phyloP scores from a whole-genome alignment of 495 filamentous ascomycete genomes.

The Stereocaulon alpinum region DNA sequence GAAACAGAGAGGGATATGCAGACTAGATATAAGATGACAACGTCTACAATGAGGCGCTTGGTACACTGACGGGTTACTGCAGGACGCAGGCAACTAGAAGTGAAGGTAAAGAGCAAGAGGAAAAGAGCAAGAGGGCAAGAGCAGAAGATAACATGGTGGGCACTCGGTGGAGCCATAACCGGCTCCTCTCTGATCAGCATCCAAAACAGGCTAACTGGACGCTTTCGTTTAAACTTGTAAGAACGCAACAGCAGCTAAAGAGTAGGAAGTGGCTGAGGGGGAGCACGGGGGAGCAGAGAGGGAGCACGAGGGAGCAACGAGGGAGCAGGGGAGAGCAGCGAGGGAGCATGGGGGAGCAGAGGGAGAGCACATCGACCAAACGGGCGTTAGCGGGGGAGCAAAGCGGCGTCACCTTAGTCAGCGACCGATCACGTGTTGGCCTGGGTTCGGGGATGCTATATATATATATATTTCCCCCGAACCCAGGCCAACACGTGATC shows the following conservation, averaged over 20 bases:
- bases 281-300: neutral
- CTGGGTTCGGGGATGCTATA: no score
- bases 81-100: neutral
- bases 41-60: no score
- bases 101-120: no score
- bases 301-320: neutral
- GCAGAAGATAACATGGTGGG: constrained; percentile 3
- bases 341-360: no score
- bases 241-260: neutral
- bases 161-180: constrained; percentile 3
- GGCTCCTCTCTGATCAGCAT: constrained; percentile 6
- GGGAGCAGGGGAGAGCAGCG: neutral
- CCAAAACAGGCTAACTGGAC: neutral
- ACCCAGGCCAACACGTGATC: no score
- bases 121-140: constrained; percentile 4
- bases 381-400: no score
- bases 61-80: neutral
- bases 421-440: no score
- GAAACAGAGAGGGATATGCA: no score
- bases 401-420: no score
- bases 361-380: no score
- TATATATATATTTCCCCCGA: no score
- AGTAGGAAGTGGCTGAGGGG: neutral
- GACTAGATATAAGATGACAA: no score
- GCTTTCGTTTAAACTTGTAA: neutral